Percentiles rank a stretch among this genome's conserved stretches.
These are phyloP conservation scores for Neurospora cerealis DNA, from an alignment of 495 filamentous ascomycete species.

Conservation along the genomic window DNA sequence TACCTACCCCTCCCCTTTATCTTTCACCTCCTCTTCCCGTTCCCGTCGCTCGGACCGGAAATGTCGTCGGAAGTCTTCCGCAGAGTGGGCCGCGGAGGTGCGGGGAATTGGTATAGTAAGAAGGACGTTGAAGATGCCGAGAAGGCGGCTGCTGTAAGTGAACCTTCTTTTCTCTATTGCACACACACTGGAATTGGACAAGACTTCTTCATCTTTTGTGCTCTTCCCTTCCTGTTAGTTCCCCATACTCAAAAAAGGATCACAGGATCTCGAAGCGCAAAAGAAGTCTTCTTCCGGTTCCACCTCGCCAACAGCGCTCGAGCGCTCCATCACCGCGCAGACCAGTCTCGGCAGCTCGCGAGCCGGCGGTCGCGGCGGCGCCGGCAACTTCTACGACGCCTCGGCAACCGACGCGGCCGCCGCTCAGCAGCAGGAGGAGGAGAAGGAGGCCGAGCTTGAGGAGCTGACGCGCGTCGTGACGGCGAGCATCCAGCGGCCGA, in stretches of 20 bases:
- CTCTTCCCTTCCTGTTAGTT: too few relatives aligned
- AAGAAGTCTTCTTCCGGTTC: constrained; percentile 9
- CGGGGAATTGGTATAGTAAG: constrained; percentile 51
- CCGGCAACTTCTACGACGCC: constrained; percentile 46
- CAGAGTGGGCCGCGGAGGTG: constrained; percentile 44
- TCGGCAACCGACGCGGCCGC: constrained; percentile 16
- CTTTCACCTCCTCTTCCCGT: not conserved
- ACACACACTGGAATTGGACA: too few relatives aligned
- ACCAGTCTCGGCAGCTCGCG: not conserved
- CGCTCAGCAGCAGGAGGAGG: constrained; percentile 7
- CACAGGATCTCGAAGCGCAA: constrained; percentile 37
- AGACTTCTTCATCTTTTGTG: too few relatives aligned
- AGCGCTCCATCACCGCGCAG: not conserved
- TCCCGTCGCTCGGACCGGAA: not conserved
- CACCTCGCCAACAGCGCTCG: not conserved
- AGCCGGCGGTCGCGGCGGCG: constrained; percentile 43
- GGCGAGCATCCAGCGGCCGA: constrained; percentile 12
- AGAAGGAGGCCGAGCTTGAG: constrained; percentile 11
- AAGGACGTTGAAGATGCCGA: constrained; percentile 40
- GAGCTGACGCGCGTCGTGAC: constrained; percentile 11
- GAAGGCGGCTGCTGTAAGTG: constrained; percentile 23
- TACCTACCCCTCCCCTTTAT: not conserved
- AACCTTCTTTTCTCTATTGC: not conserved
- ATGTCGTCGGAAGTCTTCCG: constrained; percentile 23
- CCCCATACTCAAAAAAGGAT: not conserved